phyloP scores from a whole-genome alignment of 2,329 filamentous ascomycete species.

The Neospermospora avenae region DNA sequence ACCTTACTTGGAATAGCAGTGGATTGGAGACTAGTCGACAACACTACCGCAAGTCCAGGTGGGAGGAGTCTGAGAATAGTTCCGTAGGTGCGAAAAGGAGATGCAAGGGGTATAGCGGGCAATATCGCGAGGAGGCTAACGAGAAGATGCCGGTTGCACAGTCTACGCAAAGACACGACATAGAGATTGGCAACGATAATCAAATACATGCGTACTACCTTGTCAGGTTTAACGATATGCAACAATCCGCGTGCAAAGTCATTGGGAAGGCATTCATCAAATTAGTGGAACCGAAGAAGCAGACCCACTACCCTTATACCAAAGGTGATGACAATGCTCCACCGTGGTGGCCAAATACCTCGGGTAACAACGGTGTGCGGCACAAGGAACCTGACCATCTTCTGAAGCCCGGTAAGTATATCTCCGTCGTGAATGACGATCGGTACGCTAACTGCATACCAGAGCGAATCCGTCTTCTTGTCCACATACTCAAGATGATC shows the following conservation, averaged over 20 bases:
- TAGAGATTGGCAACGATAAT: slow-evolving; percentile 52
- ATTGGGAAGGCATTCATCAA: slow-evolving; percentile 76
- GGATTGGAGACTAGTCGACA: slow-evolving; percentile 18
- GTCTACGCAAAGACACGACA: slow-evolving; percentile 25
- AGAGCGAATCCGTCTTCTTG: slow-evolving; percentile 58
- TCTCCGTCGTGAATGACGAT: too few species aligned
- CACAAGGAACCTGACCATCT: slow-evolving; percentile 75
- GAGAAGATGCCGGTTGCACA: slow-evolving; percentile 22
- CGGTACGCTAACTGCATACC: not conserved
- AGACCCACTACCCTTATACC: slow-evolving; percentile 71
- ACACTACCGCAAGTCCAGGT: slow-evolving; percentile 18
- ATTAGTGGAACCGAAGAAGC: slow-evolving; percentile 72
- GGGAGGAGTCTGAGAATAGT: slow-evolving; percentile 27
- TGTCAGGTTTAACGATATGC: slow-evolving; percentile 60
- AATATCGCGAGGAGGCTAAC: slow-evolving; percentile 14
- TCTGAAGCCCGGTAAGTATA: slow-evolving; percentile 56
- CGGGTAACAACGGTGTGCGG: slow-evolving; percentile 54
- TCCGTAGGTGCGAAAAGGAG: slow-evolving; percentile 23
- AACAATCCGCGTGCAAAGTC: slow-evolving; percentile 69
- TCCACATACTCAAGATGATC: too few species aligned
- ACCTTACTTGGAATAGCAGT: slow-evolving; percentile 20
- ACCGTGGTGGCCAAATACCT: slow-evolving; percentile 62
- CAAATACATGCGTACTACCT: slow-evolving; percentile 59
- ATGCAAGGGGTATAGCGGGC: slow-evolving; percentile 16
- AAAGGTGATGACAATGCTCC: slow-evolving; percentile 59